Conservation (phyloP, 78 protist genomes). For the Chrysochromulina tobinii region DNA sequence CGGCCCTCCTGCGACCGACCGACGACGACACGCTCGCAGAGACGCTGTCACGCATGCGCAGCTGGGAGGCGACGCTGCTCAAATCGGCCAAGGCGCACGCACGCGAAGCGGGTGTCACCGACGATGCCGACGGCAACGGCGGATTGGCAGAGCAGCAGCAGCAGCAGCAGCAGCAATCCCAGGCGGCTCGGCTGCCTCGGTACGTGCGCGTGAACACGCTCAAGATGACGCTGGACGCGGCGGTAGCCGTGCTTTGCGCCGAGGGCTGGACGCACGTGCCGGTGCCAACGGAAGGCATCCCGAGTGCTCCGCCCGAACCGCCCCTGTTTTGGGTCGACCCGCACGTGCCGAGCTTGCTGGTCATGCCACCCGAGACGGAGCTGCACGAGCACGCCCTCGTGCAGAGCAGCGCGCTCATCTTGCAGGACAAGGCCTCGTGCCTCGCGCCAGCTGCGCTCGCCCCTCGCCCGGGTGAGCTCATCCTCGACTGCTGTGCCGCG, state of each 20-base stretch:
- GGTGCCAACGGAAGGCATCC: background rate
- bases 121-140: background rate
- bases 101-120: background rate
- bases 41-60: background rate
- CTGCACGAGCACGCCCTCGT: conserved; percentile 39
- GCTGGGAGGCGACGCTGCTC: background rate
- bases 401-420: background rate
- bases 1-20: background rate
- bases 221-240: background rate
- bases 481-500: conserved; percentile 71
- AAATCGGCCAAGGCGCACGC: background rate
- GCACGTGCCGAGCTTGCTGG: background rate
- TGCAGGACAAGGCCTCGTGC: conserved; percentile 71
- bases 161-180: background rate
- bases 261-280: background rate
- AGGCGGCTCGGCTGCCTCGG: conserved; percentile 33
- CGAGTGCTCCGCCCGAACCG: background rate
- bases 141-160: background rate
- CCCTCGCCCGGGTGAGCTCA: conserved; percentile 16
- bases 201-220: conserved; percentile 56
- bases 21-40: background rate
- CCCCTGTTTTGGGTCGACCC: background rate
- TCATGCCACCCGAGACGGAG: conserved; percentile 27
- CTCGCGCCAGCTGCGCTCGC: conserved; percentile 57
- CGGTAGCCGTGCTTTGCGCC: background rate